phyloP scores from a whole-genome alignment of 169 alveolate genomes.

The Eimeria falciformis region DNA sequence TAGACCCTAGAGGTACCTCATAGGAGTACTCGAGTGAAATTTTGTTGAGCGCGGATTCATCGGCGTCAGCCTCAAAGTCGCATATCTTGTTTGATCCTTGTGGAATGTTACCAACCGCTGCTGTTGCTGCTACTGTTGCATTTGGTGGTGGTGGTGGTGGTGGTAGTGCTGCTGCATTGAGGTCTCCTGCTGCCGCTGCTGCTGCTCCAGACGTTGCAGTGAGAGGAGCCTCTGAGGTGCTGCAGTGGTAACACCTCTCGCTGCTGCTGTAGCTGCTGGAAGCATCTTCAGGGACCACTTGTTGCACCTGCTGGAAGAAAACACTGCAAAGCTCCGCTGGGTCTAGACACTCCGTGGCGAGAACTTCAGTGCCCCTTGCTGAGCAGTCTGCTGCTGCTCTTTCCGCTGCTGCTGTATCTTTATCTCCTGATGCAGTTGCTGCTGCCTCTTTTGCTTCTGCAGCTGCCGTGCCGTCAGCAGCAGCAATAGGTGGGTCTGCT shows the following conservation, averaged over 20 bases:
- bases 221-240: neutral
- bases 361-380: neutral
- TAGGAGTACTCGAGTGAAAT: slow-evolving; percentile 70
- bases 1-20: slow-evolving; percentile 22
- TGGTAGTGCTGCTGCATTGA: neutral
- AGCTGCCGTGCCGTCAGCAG: neutral
- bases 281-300: neutral
- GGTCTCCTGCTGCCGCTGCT: slow-evolving; percentile 1
- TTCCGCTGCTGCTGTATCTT: neutral
- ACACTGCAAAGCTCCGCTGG: slow-evolving; percentile 30
- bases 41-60: slow-evolving; percentile 51
- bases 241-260: neutral
- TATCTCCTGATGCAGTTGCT: neutral
- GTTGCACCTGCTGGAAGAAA: slow-evolving; percentile 4
- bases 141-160: neutral
- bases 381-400: neutral
- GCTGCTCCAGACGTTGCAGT: neutral
- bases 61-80: slow-evolving; percentile 17
- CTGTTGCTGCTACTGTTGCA: neutral
- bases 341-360: neutral
- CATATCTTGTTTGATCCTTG: slow-evolving; percentile 3
- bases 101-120: neutral
- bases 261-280: slow-evolving; percentile 14
- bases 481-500: neutral
- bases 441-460: too few relatives aligned